A percentile compares a stretch with the other conserved stretches of the same genome.
phyloP scores from a whole-genome alignment of 305 asterid genomes.

The Solanum hybrid region DNA sequence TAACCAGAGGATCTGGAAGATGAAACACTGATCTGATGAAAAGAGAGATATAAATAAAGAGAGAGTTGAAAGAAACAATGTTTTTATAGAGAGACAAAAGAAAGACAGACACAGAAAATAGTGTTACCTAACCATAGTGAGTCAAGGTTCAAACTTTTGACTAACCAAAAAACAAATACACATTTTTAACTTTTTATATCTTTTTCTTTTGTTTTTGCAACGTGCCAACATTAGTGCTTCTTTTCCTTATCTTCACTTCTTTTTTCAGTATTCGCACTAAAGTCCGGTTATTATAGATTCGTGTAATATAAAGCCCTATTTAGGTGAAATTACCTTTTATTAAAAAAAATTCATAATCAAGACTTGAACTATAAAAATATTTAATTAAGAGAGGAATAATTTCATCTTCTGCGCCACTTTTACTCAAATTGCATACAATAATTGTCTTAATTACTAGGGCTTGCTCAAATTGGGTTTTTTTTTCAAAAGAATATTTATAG shows the following conservation, averaged over 20 bases:
- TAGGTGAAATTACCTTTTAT: not conserved
- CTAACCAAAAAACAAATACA: not conserved
- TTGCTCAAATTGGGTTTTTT: not conserved
- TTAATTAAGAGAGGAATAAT: not conserved
- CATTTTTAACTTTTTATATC: not conserved
- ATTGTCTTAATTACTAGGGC: not conserved
- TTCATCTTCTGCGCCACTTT: not conserved
- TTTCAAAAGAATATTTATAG: not conserved
- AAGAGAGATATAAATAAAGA: not conserved
- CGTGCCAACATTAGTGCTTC: not conserved
- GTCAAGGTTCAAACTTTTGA: not conserved
- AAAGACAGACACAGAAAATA: not conserved
- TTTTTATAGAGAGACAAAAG: not conserved
- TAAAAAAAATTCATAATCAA: not conserved
- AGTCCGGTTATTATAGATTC: not conserved
- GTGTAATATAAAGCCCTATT: not conserved
- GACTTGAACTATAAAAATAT: not conserved
- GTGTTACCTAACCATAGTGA: not conserved
- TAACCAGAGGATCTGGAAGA: conserved; percentile 1
- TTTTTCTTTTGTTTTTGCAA: not conserved
- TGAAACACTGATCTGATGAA: not conserved
- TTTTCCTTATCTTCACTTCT: not conserved
- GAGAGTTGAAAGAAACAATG: not conserved
- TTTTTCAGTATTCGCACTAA: not conserved
- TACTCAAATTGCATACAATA: not conserved